Evolutionary conservation across 306 rosid species (phyloP).

Genomic region (Leucaena leucocephala): DNA sequence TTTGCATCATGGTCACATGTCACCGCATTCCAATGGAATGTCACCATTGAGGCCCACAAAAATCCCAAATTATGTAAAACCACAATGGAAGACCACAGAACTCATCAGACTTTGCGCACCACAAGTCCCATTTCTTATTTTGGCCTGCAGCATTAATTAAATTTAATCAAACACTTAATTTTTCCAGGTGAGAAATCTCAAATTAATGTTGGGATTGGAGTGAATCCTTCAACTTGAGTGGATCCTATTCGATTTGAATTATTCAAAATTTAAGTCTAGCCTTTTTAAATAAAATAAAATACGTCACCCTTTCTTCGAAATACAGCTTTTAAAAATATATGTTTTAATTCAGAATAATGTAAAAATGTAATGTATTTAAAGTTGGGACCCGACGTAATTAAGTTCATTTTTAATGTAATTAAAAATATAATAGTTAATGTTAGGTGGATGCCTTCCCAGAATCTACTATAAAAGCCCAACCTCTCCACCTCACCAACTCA

Average conservation of each 20-base stretch:
- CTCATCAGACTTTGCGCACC: neutral
- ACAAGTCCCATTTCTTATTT: neutral
- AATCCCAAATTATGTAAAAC: neutral
- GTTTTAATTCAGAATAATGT: neutral
- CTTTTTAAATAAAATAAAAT: no score
- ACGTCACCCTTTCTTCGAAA: neutral
- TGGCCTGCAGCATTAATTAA: neutral
- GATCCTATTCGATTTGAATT: neutral
- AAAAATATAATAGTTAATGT: neutral
- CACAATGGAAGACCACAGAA: neutral
- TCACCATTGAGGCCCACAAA: neutral
- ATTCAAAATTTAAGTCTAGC: no score
- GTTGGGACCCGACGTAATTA: neutral
- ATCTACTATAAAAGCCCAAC: neutral
- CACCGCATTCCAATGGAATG: neutral
- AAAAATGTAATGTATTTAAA: neutral
- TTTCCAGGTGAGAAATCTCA: neutral
- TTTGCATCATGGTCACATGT: neutral
- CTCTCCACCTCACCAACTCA: neutral
- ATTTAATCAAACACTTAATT: neutral
- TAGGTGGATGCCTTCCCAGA: neutral
- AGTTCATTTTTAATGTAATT: neutral
- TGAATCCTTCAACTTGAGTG: neutral
- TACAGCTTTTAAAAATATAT: neutral
- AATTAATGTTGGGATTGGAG: neutral